A percentile compares a stretch with the other conserved stretches of the same genome.
Conservation (phyloP, 2,329 filamentous ascomycete genomes). For the Amauroascus niger region DNA sequence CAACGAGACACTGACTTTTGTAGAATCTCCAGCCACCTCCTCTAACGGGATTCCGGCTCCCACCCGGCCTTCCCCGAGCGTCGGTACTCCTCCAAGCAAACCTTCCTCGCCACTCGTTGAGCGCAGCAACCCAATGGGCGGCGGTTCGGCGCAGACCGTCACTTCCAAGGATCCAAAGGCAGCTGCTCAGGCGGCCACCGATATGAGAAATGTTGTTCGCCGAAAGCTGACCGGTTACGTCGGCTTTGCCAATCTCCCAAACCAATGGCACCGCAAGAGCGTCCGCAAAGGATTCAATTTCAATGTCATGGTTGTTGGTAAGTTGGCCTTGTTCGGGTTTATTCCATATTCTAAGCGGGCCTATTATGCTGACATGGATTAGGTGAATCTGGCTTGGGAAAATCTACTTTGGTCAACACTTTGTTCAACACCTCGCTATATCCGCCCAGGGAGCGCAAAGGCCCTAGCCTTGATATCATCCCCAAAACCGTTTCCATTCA, state of each 20-base stretch:
- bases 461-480: slow-evolving; percentile 92
- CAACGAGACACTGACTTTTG: slow-evolving; percentile 8
- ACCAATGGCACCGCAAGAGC: slow-evolving; percentile 99
- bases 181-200: slow-evolving; percentile 47
- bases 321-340: slow-evolving; percentile 34
- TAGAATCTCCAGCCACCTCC: slow-evolving; percentile 22
- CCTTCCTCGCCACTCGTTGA: slow-evolving; percentile 46
- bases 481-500: slow-evolving; percentile 96
- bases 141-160: slow-evolving; percentile 49
- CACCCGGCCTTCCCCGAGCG: slow-evolving; percentile 27
- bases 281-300: slow-evolving; percentile 99
- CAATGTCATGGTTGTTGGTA: slow-evolving; percentile 99
- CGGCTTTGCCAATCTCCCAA: slow-evolving; percentile 95
- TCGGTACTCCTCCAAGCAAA: slow-evolving; percentile 6
- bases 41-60: slow-evolving; percentile 22
- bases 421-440: slow-evolving; percentile 99
- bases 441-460: slow-evolving; percentile 96
- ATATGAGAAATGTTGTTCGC: slow-evolving; percentile 91
- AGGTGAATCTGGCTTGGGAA: slow-evolving; percentile 99
- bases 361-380: slow-evolving; percentile 1
- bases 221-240: slow-evolving; percentile 98
- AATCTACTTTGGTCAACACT: slow-evolving; percentile 98
- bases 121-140: slow-evolving; percentile 49
- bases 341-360: not conserved
- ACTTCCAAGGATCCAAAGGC: slow-evolving; percentile 56